These are phyloP conservation scores for Byssothecium circinans DNA, from an alignment of 2,329 filamentous ascomycete genomes.

Conservation along the genomic window DNA sequence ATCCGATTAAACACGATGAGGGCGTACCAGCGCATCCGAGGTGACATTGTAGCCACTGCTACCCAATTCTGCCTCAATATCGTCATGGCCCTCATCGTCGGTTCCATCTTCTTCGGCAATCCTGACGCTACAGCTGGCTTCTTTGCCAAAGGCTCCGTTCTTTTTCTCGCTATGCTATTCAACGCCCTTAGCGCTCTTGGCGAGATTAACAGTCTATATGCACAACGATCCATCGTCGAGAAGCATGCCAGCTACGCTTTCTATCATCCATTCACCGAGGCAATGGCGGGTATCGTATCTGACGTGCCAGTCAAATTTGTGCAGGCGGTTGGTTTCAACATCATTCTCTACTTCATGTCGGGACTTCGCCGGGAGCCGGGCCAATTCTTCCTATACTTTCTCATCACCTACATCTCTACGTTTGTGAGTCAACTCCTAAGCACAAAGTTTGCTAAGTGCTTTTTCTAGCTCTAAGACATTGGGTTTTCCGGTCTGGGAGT, in stretches of 20 bases:
- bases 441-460: no score
- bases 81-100: constrained; percentile 63
- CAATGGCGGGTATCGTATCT: constrained; percentile 77
- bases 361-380: constrained; percentile 71
- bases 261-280: constrained; percentile 86
- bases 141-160: constrained; percentile 56
- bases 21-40: constrained; percentile 39
- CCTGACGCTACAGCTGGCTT: constrained; percentile 56
- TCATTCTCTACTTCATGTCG: constrained; percentile 82
- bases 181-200: constrained; percentile 61
- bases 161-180: constrained; percentile 64
- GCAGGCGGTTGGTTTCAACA: constrained; percentile 73
- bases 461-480: no score
- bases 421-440: no score
- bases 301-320: constrained; percentile 79
- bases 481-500: no score
- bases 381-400: constrained; percentile 80
- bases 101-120: constrained; percentile 61
- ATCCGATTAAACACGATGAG: constrained; percentile 34
- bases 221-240: constrained; percentile 86
- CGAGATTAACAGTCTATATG: constrained; percentile 63
- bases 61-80: constrained; percentile 51
- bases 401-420: constrained; percentile 57
- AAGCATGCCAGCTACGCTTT: constrained; percentile 85
- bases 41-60: constrained; percentile 35